A percentile compares a stretch with the other conserved stretches of the same genome.
phyloP scores from a whole-genome alignment of 352 stramenopile species.

The Thalassiosira ordinaria region DNA sequence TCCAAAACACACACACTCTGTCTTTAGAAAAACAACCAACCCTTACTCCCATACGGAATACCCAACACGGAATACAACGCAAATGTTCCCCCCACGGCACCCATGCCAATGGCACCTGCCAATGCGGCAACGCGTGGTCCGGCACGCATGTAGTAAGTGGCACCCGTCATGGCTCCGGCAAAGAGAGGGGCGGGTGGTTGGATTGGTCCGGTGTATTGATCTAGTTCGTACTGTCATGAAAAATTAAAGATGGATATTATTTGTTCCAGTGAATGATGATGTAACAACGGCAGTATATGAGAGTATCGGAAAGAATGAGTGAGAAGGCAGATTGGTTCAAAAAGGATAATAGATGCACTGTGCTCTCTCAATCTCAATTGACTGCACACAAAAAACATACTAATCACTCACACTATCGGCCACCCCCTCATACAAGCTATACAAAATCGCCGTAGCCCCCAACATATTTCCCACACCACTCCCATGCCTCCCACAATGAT shows the following conservation, averaged over 20 bases:
- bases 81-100: conserved; percentile 79
- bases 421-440: conserved; percentile 79
- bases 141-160: conserved; percentile 77
- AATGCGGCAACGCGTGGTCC: conserved; percentile 74
- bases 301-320: no score
- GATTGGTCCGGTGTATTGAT: conserved; percentile 65
- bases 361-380: no score
- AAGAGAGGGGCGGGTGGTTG: conserved; percentile 66
- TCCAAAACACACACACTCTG: no score
- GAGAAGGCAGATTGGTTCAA: no score
- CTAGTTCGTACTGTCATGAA: conserved; percentile 63
- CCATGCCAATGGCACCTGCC: conserved; percentile 72
- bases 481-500: conserved; percentile 80
- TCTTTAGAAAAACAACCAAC: conserved; percentile 83
- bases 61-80: conserved; percentile 67
- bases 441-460: conserved; percentile 78
- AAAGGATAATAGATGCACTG: no score
- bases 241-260: no score
- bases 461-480: conserved; percentile 76
- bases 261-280: no score
- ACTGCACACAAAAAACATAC: conserved; percentile 11
- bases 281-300: no score
- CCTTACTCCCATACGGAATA: conserved; percentile 73
- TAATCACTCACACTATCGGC: conserved; percentile 72
- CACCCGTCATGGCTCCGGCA: conserved; percentile 72